A percentile compares a stretch with the other conserved stretches of the same genome.
These are phyloP conservation scores for Phoma sp. DNA, from an alignment of 2,329 filamentous ascomycete species.

Conservation along the genomic window DNA sequence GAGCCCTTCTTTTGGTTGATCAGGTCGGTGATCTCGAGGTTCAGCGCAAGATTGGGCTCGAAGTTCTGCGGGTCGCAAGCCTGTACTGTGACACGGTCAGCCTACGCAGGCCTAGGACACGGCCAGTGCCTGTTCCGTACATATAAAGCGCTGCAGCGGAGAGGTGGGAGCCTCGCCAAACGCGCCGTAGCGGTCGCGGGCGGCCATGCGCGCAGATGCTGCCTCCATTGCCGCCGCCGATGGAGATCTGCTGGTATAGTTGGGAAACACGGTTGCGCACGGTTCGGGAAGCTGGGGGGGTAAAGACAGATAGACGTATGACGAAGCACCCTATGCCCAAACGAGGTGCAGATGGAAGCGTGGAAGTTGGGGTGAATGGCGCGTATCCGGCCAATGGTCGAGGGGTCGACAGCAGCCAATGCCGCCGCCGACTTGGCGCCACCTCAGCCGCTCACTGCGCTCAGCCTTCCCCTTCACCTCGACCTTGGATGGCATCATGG, in stretches of 20 bases:
- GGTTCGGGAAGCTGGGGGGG: constrained; percentile 10
- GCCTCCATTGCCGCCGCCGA: constrained; percentile 72
- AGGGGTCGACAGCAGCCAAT: background rate
- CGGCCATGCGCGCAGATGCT: constrained; percentile 91
- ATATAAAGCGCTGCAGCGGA: constrained; percentile 92
- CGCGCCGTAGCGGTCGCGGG: constrained; percentile 90
- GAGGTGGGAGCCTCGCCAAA: constrained; percentile 80
- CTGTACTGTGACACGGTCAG: constrained; percentile 63
- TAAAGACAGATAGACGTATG: constrained; percentile 17
- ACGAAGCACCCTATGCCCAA: constrained; percentile 18
- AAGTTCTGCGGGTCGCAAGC: constrained; percentile 97
- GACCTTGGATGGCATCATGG: too few relatives aligned
- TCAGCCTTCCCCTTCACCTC: too few relatives aligned
- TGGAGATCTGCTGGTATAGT: constrained; percentile 20
- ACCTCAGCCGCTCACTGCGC: too few relatives aligned
- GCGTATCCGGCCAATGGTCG: constrained; percentile 13
- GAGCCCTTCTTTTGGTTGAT: constrained; percentile 98
- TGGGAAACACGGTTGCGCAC: constrained; percentile 22
- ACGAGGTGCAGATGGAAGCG: constrained; percentile 16
- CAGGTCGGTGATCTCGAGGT: constrained; percentile 93
- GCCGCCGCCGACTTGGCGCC: constrained; percentile 2
- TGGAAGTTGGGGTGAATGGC: constrained; percentile 12
- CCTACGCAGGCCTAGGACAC: constrained; percentile 15
- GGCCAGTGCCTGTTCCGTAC: constrained; percentile 48
- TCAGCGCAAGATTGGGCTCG: constrained; percentile 94